A percentile compares a stretch with the other conserved stretches of the same genome.
Evolutionary conservation across 2,329 filamentous ascomycete genomes (phyloP).

Genomic region (Mycosphaerelloides madeirae): DNA sequence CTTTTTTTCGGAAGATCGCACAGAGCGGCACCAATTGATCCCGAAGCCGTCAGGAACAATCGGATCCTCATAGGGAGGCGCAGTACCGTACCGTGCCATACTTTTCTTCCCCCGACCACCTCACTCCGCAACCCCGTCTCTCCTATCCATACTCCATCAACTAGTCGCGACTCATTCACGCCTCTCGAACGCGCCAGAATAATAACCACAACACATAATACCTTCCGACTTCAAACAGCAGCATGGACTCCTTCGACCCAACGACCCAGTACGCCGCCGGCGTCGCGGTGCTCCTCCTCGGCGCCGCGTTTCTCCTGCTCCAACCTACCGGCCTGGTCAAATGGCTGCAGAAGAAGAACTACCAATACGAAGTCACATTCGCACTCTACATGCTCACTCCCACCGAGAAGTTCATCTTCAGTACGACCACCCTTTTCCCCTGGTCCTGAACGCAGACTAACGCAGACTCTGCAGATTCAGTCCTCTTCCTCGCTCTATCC

Average conservation of each 20-base stretch:
- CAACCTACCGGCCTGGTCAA: conserved; percentile 58
- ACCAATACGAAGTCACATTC: conserved; percentile 97
- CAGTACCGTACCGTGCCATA: too few species aligned
- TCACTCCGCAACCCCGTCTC: too few species aligned
- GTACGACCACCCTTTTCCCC: conserved; percentile 48
- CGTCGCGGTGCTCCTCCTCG: conserved; percentile 54
- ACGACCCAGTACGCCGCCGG: conserved; percentile 48
- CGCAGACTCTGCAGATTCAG: conserved; percentile 65
- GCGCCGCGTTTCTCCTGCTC: conserved; percentile 39
- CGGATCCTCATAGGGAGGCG: too few species aligned
- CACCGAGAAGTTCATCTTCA: conserved; percentile 94
- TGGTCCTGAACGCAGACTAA: conserved; percentile 1
- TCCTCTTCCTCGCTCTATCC: conserved; percentile 83
- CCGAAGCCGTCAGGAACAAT: too few species aligned
- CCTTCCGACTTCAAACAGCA: background rate
- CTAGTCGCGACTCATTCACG: too few species aligned
- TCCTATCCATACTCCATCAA: too few species aligned
- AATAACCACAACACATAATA: too few species aligned
- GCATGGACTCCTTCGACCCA: conserved; percentile 17
- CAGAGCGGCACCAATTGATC: too few species aligned
- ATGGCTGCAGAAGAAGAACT: conserved; percentile 92
- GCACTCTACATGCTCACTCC: conserved; percentile 96
- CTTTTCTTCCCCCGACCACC: too few species aligned
- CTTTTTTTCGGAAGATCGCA: too few species aligned
- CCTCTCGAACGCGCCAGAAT: too few species aligned